Evolutionary conservation across 441 rosid genomes (phyloP).

Genomic region (Corymbia calophylla): DNA sequence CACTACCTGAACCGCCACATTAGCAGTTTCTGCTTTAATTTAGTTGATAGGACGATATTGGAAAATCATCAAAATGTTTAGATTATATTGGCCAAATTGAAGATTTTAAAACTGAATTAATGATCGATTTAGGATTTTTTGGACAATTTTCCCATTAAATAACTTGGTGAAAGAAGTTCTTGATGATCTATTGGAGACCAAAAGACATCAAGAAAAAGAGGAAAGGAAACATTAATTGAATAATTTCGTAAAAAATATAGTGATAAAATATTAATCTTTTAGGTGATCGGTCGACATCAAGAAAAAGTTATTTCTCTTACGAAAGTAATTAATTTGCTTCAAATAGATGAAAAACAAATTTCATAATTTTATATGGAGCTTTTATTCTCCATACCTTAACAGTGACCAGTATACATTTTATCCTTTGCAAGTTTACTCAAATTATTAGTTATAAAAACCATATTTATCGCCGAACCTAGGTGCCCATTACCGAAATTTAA

Average conservation of each 20-base stretch:
- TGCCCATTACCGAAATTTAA: rapidly evolving
- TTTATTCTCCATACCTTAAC: not conserved
- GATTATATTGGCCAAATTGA: no score
- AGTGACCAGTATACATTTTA: not conserved
- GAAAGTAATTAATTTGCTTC: not conserved
- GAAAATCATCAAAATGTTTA: no score
- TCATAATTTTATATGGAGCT: not conserved
- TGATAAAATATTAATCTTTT: not conserved
- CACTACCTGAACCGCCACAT: no score
- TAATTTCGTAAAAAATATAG: not conserved
- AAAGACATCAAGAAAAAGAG: not conserved
- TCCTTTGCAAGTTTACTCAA: not conserved
- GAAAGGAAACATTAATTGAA: not conserved
- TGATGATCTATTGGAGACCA: no score
- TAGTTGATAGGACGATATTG: no score
- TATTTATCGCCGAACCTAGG: no score
- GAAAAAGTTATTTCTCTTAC: not conserved
- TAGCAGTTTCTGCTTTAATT: no score
- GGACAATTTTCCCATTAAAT: not conserved
- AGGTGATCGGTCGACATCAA: not conserved
- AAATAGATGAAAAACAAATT: not conserved
- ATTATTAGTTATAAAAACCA: not conserved
- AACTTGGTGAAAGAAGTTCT: not conserved
- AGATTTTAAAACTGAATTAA: no score
- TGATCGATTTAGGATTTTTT: no score